Evolutionary conservation across 2,329 filamentous ascomycete species (phyloP), one percentile per base, ranked within the genome.

Genomic region (Endothia cerciana): DNA sequence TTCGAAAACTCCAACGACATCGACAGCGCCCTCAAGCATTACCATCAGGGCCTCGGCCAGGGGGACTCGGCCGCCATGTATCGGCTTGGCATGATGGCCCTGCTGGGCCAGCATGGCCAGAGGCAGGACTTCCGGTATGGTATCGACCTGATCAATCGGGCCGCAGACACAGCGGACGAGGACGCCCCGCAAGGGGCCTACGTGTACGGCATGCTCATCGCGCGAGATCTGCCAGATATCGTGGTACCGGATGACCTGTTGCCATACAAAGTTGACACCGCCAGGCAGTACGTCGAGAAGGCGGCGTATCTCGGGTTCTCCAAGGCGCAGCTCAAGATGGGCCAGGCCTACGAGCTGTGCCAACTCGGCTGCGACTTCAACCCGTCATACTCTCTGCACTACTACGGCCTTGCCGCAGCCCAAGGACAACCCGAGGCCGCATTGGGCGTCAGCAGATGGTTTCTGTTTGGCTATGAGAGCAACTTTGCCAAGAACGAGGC

Each of bases 391-490:
- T 98, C 94, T 1, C 80, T 99, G 63, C 95, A 99, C 76, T 99
- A 99, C 81, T 97, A 98, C 74, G 92, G 93, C 45, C 84, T 99
- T 40, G 94, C 95, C 28, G 91, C 95, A 15, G 89, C 91, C 70
- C 95, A 98, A 79, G 94, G 94, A 22, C 93, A 98, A 73, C 84
- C 93, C 0, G 95, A 99, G 76, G 95, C 94, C 0, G 93, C 97
- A 67, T 91, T 99, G 79, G 93, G 94, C 36, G 93, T 99, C 68
- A 98, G 94, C 78, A 95, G 97, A 78, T 99, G 95, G 95, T 99
- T 98, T 75, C 84, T 99, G 36, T 98, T 97, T 73, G 95, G 95
- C 2, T 94, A 95, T 70, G 94, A 98, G 71, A 91, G 90, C 28
- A 85, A 96, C 7, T 97, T 99, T 74, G 87, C 92, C 67, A 98